Evolutionary conservation across 2,329 filamentous ascomycete species (phyloP), one percentile per base, ranked within the genome.

Genomic region (Alternaria sp.): DNA sequence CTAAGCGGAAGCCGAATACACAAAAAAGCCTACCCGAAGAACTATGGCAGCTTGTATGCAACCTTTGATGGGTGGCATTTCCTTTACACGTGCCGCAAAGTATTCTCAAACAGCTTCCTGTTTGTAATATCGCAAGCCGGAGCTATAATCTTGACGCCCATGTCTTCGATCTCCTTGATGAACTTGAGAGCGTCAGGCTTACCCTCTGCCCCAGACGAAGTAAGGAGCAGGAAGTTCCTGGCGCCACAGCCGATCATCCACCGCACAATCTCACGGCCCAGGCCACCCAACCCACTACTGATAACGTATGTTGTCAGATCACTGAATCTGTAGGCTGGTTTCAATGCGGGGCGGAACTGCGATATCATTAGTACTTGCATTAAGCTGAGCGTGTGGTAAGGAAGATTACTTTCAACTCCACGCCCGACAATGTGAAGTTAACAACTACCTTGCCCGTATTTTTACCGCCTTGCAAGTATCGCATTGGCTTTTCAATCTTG

Each of bases 401-500:
- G n/a, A n/a, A n/a, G n/a, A n/a, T n/a, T n/a, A n/a, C n/a, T n/a
- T n/a, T n/a, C 17, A 58, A n/a, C 3, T 50, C 44, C 26, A 45
- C 40, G 24, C 26, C 53, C 34, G 29, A 39, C 55, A 29, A 59
- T 48, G 54, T 59, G 29, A 50, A 52, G 10, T 67, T 60, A 10
- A 80, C 63, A n/a, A 80, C 74, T 0, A 79, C 63, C 62, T 81
- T 81, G 6, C 80, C 79, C 5, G 72, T 73, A 49, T 77, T 75
- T 14, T 72, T 73, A 0, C 77, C 75, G 13, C 40, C 33, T 61
- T 58, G 28, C 71, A 72, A 17, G 77, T 68, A 49, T 54, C 64
- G 14, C 64, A 55, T 37, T 11, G 56, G 56, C 8, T 53, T 42
- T 26, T 60, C 54, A 66, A 65, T 56, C 24, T 56, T 50, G n/a